Evolutionary conservation across 805 yeast species (phyloP).

Genomic region (Wickerhamiella slavikovae): DNA sequence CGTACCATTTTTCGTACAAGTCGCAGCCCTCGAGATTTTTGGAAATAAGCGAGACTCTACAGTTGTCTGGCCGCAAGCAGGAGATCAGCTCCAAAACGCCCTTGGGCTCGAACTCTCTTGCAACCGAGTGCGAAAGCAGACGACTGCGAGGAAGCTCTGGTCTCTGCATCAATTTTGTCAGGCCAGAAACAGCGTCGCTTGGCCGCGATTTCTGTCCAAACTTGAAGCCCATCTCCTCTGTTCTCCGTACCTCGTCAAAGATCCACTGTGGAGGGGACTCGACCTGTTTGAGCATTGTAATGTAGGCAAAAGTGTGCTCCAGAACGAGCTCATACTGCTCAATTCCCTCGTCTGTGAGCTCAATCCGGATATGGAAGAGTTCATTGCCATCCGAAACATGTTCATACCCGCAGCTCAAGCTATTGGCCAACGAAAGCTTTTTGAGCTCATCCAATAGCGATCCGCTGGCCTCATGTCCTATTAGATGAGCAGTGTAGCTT

Average conservation of each 20-base stretch:
- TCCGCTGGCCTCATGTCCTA: constrained; percentile 89
- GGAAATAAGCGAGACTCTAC: constrained; percentile 34
- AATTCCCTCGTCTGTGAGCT: constrained; percentile 52
- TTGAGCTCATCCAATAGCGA: constrained; percentile 57
- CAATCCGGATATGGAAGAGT: constrained; percentile 47
- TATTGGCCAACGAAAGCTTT: constrained; percentile 57
- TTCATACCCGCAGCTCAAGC: constrained; percentile 47
- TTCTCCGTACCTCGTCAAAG: constrained; percentile 51
- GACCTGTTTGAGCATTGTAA: constrained; percentile 33
- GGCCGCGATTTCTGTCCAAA: constrained; percentile 64
- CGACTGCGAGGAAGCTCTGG: constrained; percentile 39
- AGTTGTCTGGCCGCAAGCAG: constrained; percentile 35
- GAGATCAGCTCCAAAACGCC: constrained; percentile 29
- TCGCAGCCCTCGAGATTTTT: constrained; percentile 30
- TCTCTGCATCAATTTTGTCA: constrained; percentile 43
- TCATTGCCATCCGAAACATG: constrained; percentile 40
- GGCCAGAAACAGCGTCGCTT: constrained; percentile 46
- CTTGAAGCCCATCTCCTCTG: constrained; percentile 49
- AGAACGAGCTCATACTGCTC: constrained; percentile 39
- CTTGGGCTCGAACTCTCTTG: constrained; percentile 37
- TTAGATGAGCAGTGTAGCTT: constrained; percentile 52
- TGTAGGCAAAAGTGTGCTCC: constrained; percentile 45
- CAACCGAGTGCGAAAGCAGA: constrained; percentile 35
- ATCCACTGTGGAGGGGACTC: constrained; percentile 56
- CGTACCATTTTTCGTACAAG: constrained; percentile 66